phyloP scores from a whole-genome alignment of 768 basidiomycete species.

The Kwoniella mangroviensis region DNA sequence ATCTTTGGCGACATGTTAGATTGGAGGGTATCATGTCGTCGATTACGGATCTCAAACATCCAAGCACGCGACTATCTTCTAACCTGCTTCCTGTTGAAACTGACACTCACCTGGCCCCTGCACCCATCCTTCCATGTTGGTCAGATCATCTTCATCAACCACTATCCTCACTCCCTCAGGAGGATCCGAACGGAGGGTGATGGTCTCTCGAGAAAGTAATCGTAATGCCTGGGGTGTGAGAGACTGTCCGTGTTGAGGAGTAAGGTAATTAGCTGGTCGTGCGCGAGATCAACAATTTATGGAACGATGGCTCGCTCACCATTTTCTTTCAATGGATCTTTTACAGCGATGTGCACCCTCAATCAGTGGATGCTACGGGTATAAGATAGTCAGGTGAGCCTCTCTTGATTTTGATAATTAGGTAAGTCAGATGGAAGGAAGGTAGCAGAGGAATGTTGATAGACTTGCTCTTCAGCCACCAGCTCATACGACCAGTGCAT shows the following conservation, averaged over 20 bases:
- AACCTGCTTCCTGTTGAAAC: too few relatives aligned
- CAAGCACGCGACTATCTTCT: not conserved
- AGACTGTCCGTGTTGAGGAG: conserved; percentile 29
- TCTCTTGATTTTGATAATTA: not conserved
- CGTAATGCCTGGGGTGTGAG: conserved; percentile 64
- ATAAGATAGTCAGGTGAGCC: too few relatives aligned
- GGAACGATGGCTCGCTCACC: not conserved
- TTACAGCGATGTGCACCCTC: too few relatives aligned
- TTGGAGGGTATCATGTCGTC: too few relatives aligned
- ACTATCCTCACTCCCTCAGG: conserved; percentile 87
- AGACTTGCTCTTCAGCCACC: not conserved
- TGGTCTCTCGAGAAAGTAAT: conserved; percentile 83
- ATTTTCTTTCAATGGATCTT: not conserved
- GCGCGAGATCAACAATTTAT: not conserved
- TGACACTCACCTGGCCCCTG: conserved; percentile 80
- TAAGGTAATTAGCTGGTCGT: not conserved
- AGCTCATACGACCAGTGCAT: not conserved
- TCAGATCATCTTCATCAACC: conserved; percentile 83
- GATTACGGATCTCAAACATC: too few relatives aligned
- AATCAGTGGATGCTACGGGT: too few relatives aligned
- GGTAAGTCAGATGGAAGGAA: not conserved
- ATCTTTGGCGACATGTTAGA: too few relatives aligned
- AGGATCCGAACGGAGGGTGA: conserved; percentile 76
- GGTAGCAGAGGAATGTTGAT: conserved; percentile 4
- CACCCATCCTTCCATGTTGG: conserved; percentile 84